Evolutionary conservation across 345 rosid genomes (phyloP).

Genomic region (Citrus glauca): DNA sequence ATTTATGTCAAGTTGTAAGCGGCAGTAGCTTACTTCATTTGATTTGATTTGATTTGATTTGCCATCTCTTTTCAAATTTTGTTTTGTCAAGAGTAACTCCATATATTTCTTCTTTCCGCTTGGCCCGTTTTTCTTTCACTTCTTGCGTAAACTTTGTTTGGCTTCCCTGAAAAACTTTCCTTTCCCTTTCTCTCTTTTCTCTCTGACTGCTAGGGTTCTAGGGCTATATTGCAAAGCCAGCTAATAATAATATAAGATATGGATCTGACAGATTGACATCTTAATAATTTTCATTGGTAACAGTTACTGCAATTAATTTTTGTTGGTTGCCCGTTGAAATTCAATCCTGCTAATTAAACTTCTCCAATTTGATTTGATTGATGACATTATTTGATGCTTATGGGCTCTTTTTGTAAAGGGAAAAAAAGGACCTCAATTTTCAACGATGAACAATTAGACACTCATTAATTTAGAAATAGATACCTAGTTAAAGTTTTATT

Average conservation of each 20-base stretch:
- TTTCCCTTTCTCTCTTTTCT: not conserved
- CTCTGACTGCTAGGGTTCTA: not conserved
- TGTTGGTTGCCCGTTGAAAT: slow-evolving; percentile 12
- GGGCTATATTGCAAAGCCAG: not conserved
- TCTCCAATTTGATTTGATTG: not conserved
- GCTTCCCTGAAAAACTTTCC: not conserved
- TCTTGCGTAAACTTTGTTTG: not conserved
- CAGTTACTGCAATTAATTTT: not conserved
- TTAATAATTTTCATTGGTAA: not conserved
- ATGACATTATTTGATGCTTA: not conserved
- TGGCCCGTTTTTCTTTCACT: not conserved
- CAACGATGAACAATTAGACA: not conserved
- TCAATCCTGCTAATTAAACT: slow-evolving; percentile 5
- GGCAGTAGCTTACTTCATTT: not conserved
- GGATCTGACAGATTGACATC: not conserved
- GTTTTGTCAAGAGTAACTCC: not conserved
- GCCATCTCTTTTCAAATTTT: not conserved
- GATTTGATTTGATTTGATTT: not conserved
- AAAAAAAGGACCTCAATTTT: not conserved
- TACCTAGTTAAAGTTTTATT: no score
- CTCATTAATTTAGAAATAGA: no score
- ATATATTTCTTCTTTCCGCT: not conserved
- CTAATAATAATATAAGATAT: not conserved
- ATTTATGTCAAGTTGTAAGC: not conserved
- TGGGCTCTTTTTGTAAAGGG: not conserved